Conservation (phyloP, 140 eudicot species). For the Stevia rebaudiana region DNA sequence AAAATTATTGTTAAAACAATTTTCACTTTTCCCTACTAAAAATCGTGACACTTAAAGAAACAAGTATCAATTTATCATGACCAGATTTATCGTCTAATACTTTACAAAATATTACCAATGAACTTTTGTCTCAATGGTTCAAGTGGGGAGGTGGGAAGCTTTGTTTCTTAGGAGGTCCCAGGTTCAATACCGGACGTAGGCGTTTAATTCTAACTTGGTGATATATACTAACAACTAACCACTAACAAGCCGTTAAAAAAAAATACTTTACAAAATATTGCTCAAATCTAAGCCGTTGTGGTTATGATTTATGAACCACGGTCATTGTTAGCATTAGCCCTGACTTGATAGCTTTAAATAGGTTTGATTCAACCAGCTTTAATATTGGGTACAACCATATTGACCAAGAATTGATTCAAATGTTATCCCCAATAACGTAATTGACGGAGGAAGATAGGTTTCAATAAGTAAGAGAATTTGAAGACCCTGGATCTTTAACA, state of each 20-base stretch:
- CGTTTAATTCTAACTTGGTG: no score
- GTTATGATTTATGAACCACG: neutral
- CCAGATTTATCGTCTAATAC: neutral
- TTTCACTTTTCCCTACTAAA: neutral
- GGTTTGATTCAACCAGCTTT: constrained; percentile 6
- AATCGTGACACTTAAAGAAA: neutral
- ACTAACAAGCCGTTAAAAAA: no score
- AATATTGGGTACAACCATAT: neutral
- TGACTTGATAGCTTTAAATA: constrained; percentile 4
- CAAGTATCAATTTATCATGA: neutral
- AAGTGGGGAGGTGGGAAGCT: no score
- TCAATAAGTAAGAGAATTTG: neutral
- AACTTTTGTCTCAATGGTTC: no score
- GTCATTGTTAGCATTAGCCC: constrained; percentile 2
- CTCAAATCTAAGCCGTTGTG: neutral
- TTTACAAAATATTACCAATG: no score
- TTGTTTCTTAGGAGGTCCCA: no score
- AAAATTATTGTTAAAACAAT: no score
- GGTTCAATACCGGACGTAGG: no score
- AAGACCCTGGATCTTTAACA: neutral
- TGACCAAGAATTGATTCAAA: neutral
- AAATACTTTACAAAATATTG: neutral
- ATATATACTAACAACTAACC: no score
- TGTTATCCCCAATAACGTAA: neutral
- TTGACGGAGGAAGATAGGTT: neutral